Evolutionary conservation across 371 early-diverging fungal species (phyloP).

Genomic region (Lichtheimia hyalospora): DNA sequence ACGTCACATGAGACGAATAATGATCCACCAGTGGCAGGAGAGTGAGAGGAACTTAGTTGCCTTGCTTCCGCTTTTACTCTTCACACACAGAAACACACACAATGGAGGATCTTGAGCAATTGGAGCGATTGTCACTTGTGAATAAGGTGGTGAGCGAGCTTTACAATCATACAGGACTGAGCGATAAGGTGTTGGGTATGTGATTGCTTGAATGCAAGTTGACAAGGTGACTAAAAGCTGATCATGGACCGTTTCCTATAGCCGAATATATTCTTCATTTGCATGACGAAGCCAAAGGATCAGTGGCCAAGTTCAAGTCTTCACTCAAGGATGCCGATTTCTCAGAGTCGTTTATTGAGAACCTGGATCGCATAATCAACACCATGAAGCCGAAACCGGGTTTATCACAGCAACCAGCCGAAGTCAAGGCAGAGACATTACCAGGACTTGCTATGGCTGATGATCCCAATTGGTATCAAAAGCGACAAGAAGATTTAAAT

Average conservation of each 20-base stretch:
- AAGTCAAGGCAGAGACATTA: slow-evolving; percentile 62
- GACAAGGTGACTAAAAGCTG: neutral
- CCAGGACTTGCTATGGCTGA: slow-evolving; percentile 85
- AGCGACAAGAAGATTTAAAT: slow-evolving; percentile 42
- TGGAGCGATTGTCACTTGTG: slow-evolving; percentile 91
- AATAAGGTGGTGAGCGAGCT: slow-evolving; percentile 90
- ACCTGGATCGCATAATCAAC: slow-evolving; percentile 85
- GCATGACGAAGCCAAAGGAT: slow-evolving; percentile 65
- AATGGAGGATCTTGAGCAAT: slow-evolving; percentile 73
- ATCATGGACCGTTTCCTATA: slow-evolving; percentile 16
- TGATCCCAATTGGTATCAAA: slow-evolving; percentile 51
- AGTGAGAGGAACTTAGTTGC: too few relatives aligned
- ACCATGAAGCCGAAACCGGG: slow-evolving; percentile 76
- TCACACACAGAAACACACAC: neutral
- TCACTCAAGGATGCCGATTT: slow-evolving; percentile 81
- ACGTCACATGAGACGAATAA: too few relatives aligned
- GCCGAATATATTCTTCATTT: slow-evolving; percentile 82
- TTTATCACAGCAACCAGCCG: slow-evolving; percentile 19
- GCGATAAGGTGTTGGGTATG: slow-evolving; percentile 78
- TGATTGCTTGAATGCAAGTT: neutral
- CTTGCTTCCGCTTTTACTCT: too few relatives aligned
- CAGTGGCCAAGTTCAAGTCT: slow-evolving; percentile 67
- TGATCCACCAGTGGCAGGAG: too few relatives aligned
- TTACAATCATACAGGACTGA: slow-evolving; percentile 89
- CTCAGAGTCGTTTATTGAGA: slow-evolving; percentile 80